Percentiles rank a stretch among this genome's conserved stretches.
These are phyloP conservation scores for Catunica adiposa DNA, from an alignment of 2,329 filamentous ascomycete species.

Conservation along the genomic window DNA sequence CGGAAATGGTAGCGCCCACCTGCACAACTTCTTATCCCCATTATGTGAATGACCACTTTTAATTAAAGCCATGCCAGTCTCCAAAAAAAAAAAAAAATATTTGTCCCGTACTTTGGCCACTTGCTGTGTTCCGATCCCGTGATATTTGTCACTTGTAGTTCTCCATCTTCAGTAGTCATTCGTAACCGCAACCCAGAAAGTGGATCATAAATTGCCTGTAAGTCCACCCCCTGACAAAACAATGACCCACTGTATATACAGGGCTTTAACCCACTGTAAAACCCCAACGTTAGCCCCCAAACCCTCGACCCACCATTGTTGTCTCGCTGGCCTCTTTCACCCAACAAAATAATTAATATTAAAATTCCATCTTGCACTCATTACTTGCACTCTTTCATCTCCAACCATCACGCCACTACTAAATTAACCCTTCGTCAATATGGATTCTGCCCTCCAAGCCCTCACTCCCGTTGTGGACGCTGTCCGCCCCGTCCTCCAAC, in stretches of 20 bases:
- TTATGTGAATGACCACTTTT: too few relatives aligned
- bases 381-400: not conserved
- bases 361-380: too few relatives aligned
- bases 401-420: not conserved
- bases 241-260: too few relatives aligned
- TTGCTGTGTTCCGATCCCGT: too few relatives aligned
- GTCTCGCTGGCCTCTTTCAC: slow-evolving; percentile 4
- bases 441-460: slow-evolving; percentile 10
- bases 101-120: too few relatives aligned
- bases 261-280: not conserved
- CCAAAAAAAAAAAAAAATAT: too few relatives aligned
- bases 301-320: not conserved
- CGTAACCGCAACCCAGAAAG: too few relatives aligned
- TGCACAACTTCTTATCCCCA: too few relatives aligned
- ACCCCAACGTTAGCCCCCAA: not conserved
- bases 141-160: too few relatives aligned
- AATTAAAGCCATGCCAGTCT: too few relatives aligned
- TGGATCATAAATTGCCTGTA: not conserved
- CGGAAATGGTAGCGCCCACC: too few relatives aligned
- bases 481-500: slow-evolving; percentile 44
- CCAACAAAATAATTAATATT: not conserved
- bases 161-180: too few relatives aligned
- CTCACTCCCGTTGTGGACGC: slow-evolving; percentile 37
- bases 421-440: not conserved
- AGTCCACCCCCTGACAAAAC: not conserved